Conservation (phyloP, 345 rosid species). For the Ricinus communis region DNA sequence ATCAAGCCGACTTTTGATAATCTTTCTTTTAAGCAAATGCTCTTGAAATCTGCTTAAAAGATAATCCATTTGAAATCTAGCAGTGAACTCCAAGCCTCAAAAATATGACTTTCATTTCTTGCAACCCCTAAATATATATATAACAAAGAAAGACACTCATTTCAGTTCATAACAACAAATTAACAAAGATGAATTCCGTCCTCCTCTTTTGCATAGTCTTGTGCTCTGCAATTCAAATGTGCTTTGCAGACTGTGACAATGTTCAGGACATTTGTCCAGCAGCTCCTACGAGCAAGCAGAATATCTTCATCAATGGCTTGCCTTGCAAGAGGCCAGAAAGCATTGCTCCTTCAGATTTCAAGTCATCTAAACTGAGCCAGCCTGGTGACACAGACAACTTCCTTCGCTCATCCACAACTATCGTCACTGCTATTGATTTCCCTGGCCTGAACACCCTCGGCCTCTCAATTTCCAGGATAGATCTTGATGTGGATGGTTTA, state of each 20-base stretch:
- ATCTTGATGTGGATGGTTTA: constrained; percentile 56
- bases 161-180: not conserved
- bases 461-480: constrained; percentile 69
- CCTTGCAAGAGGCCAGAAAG: constrained; percentile 63
- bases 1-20: not conserved
- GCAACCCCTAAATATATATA: constrained; percentile 28
- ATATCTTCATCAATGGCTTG: constrained; percentile 66
- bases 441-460: constrained; percentile 89
- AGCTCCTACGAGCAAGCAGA: constrained; percentile 23
- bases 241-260: constrained; percentile 46
- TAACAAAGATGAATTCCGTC: constrained; percentile 36
- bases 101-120: constrained; percentile 20
- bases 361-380: constrained; percentile 42
- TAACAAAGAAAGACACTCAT: constrained; percentile 5
- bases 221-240: constrained; percentile 26
- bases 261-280: constrained; percentile 76
- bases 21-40: constrained; percentile 47
- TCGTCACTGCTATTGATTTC: constrained; percentile 60
- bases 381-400: constrained; percentile 65
- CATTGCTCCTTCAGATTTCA: constrained; percentile 65
- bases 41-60: constrained; percentile 27
- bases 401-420: constrained; percentile 36
- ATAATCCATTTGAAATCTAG: constrained; percentile 39
- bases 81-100: constrained; percentile 49
- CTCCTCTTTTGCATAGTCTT: constrained; percentile 22